Base-by-base conservation (phyloP, 2,329 filamentous ascomycete genomes). In the Triangularia setosa region DNA sequence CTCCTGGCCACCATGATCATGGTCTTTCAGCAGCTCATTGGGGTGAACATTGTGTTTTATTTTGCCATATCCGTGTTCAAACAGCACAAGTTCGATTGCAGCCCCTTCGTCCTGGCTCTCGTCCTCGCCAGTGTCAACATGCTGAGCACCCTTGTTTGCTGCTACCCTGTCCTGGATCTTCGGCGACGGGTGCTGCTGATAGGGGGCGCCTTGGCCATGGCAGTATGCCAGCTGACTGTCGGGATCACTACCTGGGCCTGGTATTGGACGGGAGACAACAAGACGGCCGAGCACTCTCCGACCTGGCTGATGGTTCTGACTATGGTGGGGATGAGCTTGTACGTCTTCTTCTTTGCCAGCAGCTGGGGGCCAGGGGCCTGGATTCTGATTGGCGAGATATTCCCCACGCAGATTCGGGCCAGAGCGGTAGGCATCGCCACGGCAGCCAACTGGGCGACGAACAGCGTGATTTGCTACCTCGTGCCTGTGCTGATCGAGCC, bases 111-210 rank as follows among this genome's bases (percentile, higher is more conserved):
- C 63, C 88, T 85, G 0, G 86, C 88, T 70, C 85, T 90, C 72
- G 90, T 90, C 64, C 79, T 90, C 1, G 81, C 81, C n/a, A 84
- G 82, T 4, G 87, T 91, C 67, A 91, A 91, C 69, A 87, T 91
- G 6, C 81, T 79, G 64, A 84, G 83, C 73, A 90, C 88, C 8
- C 84, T 90, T 67, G 81, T 82, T 23, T 88, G 87, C 33, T 79
- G 92, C 6, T 90, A 85, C 67, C 79, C 90, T 24, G 87, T 91
- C 1, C 87, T 90, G 71, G 83, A 82, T 65, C 87, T 82, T 62
- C 88, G 88, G 33, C 84, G 89, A 16, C 84, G 90, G 52, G 83
- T 83, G 73, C 88, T 87, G 3, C 79, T 92, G 1, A 84, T 90
- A 67, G 72, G 83, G 9, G 89, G 88, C 35, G 87, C 84, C 2